Percentiles rank a stretch among this genome's conserved stretches.
phyloP scores from a whole-genome alignment of 768 basidiomycete genomes.

The Boletales sp. region DNA sequence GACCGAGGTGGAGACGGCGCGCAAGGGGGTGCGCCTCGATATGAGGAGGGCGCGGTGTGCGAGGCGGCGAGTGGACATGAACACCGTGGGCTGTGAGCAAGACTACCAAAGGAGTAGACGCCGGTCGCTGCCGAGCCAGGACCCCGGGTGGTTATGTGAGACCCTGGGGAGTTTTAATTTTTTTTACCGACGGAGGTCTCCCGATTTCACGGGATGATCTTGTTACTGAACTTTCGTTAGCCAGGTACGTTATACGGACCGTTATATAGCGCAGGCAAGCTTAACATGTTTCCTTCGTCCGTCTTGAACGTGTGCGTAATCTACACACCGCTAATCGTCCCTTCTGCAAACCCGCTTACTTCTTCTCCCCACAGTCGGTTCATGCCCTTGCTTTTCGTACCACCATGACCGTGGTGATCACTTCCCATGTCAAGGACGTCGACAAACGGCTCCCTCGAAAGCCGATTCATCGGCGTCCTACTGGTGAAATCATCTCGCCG shows the following conservation, averaged over 20 bases:
- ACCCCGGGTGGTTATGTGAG: conserved; percentile 19
- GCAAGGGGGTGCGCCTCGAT: conserved; percentile 15
- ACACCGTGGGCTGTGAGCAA: too few species aligned
- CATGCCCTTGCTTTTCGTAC: conserved; percentile 20
- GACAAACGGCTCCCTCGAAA: conserved; percentile 42
- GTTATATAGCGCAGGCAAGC: conserved; percentile 15
- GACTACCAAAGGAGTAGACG: too few species aligned
- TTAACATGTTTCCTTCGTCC: conserved; percentile 7
- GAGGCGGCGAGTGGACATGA: too few species aligned
- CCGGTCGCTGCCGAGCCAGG: not conserved
- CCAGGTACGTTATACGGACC: conserved; percentile 3
- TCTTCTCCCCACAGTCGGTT: conserved; percentile 13
- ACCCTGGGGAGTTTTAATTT: too few species aligned
- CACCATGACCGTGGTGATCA: conserved; percentile 20
- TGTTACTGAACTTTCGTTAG: too few species aligned
- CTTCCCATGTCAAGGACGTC: conserved; percentile 38
- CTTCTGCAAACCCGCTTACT: conserved; percentile 2
- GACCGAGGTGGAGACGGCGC: conserved; percentile 15
- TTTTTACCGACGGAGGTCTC: too few species aligned
- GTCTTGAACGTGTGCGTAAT: conserved; percentile 20
- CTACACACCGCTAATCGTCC: conserved; percentile 15
- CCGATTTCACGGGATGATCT: too few species aligned
- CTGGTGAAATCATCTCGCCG: conserved; percentile 55
- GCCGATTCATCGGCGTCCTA: conserved; percentile 39
- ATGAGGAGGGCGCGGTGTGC: not conserved